Percentiles rank a stretch among this genome's conserved stretches.
Conservation (phyloP, 202 grass and related monocot genomes). For the Panicum virgatum region DNA sequence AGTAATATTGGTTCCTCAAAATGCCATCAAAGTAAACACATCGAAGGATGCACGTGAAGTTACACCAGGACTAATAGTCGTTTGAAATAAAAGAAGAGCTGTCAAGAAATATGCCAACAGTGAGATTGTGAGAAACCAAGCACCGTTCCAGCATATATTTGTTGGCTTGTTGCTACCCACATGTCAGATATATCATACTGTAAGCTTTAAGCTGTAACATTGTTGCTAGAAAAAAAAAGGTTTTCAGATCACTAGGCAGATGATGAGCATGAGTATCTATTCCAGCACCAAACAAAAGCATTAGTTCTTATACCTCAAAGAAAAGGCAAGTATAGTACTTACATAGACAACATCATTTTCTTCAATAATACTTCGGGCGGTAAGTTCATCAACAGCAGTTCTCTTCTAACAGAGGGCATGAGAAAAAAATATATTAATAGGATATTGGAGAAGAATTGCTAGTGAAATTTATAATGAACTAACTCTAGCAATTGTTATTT, state of each 20-base stretch:
- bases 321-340: conserved; percentile 42
- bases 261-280: neutral
- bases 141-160: neutral
- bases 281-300: neutral
- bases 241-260: neutral
- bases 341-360: conserved; percentile 91
- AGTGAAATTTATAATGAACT: neutral
- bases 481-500: neutral
- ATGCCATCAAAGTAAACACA: neutral
- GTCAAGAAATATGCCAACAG: neutral
- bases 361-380: conserved; percentile 66
- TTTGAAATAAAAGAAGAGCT: neutral
- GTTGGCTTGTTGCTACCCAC: neutral
- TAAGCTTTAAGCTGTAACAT: neutral
- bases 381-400: conserved; percentile 96
- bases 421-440: conserved; percentile 1
- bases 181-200: neutral
- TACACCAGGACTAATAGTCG: neutral
- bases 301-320: neutral
- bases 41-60: neutral
- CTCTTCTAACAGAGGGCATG: conserved; percentile 52
- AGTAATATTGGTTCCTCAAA: neutral
- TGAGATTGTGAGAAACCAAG: neutral
- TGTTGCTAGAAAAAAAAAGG: neutral
- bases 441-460: conserved; percentile 9